phyloP scores from a whole-genome alignment of 2,329 filamentous ascomycete species.

The Fusarium sterilihyphosum region DNA sequence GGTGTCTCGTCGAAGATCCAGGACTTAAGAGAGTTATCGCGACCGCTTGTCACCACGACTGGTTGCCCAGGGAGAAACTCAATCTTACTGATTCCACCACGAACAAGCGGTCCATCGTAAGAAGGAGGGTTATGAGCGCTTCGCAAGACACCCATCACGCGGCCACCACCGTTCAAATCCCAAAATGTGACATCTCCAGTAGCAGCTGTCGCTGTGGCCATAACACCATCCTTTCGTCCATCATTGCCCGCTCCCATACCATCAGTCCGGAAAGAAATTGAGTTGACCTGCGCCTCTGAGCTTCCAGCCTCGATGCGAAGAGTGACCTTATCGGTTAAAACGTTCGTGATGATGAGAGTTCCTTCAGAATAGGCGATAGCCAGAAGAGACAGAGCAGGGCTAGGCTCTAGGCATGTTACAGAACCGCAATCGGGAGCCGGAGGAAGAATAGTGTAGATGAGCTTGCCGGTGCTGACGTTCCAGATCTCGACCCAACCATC shows the following conservation, averaged over 20 bases:
- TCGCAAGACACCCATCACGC: slow-evolving; percentile 85
- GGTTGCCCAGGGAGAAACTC: slow-evolving; percentile 92
- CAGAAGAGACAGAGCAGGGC: slow-evolving; percentile 84
- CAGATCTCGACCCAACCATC: slow-evolving; percentile 96
- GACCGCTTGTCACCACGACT: slow-evolving; percentile 87
- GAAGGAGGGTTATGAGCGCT: slow-evolving; percentile 86
- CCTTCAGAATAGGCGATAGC: slow-evolving; percentile 89
- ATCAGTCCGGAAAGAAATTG: slow-evolving; percentile 91
- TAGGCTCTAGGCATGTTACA: slow-evolving; percentile 87
- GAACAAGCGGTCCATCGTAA: slow-evolving; percentile 61
- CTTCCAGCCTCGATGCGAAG: slow-evolving; percentile 75
- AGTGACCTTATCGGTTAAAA: slow-evolving; percentile 79
- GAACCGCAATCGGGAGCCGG: slow-evolving; percentile 76
- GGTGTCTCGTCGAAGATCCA: slow-evolving; percentile 97
- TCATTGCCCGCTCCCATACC: slow-evolving; percentile 88
- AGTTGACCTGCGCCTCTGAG: slow-evolving; percentile 74
- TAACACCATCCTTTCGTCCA: slow-evolving; percentile 85
- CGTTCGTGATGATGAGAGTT: slow-evolving; percentile 80
- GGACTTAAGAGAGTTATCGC: slow-evolving; percentile 92
- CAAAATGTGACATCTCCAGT: slow-evolving; percentile 94
- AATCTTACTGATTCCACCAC: slow-evolving; percentile 84
- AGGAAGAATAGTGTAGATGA: slow-evolving; percentile 89
- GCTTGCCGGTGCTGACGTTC: slow-evolving; percentile 92
- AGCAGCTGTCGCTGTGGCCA: slow-evolving; percentile 85
- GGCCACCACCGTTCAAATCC: slow-evolving; percentile 91